phyloP scores from a whole-genome alignment of 306 rosid species.

The Notholithocarpus densiflorus region DNA sequence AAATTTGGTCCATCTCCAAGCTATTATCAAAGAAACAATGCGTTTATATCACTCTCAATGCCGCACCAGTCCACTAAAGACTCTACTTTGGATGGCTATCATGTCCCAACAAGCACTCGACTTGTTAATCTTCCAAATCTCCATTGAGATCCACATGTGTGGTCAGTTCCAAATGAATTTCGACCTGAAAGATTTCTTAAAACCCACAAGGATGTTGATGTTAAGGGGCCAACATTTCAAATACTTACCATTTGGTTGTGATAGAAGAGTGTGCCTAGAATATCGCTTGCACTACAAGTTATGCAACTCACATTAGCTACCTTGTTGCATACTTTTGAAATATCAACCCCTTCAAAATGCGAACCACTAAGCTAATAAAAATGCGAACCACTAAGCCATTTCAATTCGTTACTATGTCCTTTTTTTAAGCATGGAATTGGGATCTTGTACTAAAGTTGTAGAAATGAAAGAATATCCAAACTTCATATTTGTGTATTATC shows the following conservation, averaged over 20 bases:
- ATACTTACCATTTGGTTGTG: conserved; percentile 32
- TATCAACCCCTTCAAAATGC: not conserved
- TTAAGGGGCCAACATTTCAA: conserved; percentile 23
- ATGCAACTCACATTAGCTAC: conserved; percentile 17
- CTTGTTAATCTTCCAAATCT: conserved; percentile 6
- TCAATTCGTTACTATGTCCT: too few species aligned
- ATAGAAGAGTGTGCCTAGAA: conserved; percentile 29
- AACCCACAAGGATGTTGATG: not conserved
- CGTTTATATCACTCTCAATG: conserved; percentile 21
- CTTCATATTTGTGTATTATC: too few species aligned
- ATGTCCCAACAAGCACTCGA: conserved; percentile 16
- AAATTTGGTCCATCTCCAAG: conserved; percentile 25
- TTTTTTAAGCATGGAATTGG: too few species aligned
- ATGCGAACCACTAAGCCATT: too few species aligned
- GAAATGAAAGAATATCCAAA: too few species aligned
- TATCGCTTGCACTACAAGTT: conserved; percentile 13
- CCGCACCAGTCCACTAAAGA: conserved; percentile 19
- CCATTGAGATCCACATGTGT: conserved; percentile 29
- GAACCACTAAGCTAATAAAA: too few species aligned
- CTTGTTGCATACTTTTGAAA: conserved; percentile 13
- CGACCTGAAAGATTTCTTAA: conserved; percentile 25
- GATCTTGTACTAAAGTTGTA: too few species aligned
- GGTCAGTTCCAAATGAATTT: conserved; percentile 26
- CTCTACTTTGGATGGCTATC: conserved; percentile 22
- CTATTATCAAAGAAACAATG: conserved; percentile 24